These are phyloP conservation scores for Barnettozyma siamensis DNA, from an alignment of 805 yeast genomes.

Conservation along the genomic window DNA sequence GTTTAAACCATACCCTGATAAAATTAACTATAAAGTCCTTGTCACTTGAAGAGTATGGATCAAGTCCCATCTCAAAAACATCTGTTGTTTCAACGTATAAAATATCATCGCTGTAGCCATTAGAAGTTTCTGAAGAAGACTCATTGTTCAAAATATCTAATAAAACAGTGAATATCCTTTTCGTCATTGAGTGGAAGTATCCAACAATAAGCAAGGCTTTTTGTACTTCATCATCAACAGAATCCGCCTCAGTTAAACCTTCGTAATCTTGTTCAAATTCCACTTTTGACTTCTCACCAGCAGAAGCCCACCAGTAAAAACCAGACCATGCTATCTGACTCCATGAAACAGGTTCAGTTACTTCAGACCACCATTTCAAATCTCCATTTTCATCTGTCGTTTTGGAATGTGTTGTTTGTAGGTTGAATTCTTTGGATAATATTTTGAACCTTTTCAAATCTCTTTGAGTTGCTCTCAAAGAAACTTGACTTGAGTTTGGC, in stretches of 20 bases:
- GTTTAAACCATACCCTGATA: slow-evolving; percentile 43
- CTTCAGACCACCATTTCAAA: slow-evolving; percentile 38
- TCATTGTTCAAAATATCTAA: slow-evolving; percentile 33
- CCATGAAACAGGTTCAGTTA: slow-evolving; percentile 48
- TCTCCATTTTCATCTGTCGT: slow-evolving; percentile 11
- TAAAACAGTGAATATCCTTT: slow-evolving; percentile 35
- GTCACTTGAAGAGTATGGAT: slow-evolving; percentile 45
- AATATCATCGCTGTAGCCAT: slow-evolving; percentile 9
- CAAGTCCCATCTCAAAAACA: slow-evolving; percentile 52
- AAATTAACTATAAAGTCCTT: slow-evolving; percentile 38
- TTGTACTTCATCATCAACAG: slow-evolving; percentile 19
- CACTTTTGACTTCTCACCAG: slow-evolving; percentile 52
- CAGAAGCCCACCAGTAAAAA: slow-evolving; percentile 83
- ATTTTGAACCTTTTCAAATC: slow-evolving; percentile 33
- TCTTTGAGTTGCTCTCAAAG: slow-evolving; percentile 29
- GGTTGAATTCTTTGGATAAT: slow-evolving; percentile 19
- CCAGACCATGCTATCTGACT: slow-evolving; percentile 61
- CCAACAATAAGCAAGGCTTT: slow-evolving; percentile 35
- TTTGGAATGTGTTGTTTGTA: slow-evolving; percentile 3
- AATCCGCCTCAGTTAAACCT: slow-evolving; percentile 21
- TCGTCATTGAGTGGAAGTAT: slow-evolving; percentile 45
- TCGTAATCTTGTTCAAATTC: slow-evolving; percentile 37
- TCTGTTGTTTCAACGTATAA: slow-evolving; percentile 28
- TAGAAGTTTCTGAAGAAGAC: slow-evolving; percentile 10
- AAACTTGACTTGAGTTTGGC: neutral